Percentiles rank a stretch among this genome's conserved stretches.
Evolutionary conservation across 352 stramenopile genomes (phyloP).

Genomic region (Phytophthora megakarya): DNA sequence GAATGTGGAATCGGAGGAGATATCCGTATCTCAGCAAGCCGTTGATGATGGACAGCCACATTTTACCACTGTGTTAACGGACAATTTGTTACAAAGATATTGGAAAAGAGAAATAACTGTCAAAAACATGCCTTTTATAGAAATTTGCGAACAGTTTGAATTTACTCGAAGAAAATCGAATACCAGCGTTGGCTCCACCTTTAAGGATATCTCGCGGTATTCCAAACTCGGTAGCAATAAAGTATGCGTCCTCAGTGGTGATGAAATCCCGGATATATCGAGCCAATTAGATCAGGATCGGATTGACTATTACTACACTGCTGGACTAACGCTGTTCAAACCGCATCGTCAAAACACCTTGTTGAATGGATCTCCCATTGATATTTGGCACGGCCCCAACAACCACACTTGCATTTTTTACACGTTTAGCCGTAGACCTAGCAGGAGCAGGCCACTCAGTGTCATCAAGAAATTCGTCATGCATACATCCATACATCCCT

Average conservation of each 20-base stretch:
- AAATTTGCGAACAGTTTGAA: slow-evolving; percentile 20
- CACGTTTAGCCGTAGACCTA: too few relatives aligned
- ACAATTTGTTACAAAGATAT: slow-evolving; percentile 13
- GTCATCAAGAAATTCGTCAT: too few relatives aligned
- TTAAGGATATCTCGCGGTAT: too few relatives aligned
- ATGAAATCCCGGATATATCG: slow-evolving; percentile 15
- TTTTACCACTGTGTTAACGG: not conserved
- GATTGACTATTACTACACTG: slow-evolving; percentile 16
- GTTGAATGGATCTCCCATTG: too few relatives aligned
- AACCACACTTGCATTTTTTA: too few relatives aligned
- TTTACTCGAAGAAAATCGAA: not conserved
- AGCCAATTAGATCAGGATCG: not conserved
- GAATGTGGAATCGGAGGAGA: not conserved
- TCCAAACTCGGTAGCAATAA: too few relatives aligned
- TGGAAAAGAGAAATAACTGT: slow-evolving; percentile 1
- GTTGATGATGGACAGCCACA: too few relatives aligned
- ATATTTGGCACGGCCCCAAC: too few relatives aligned
- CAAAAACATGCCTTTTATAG: slow-evolving; percentile 7
- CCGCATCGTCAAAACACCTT: slow-evolving; percentile 11
- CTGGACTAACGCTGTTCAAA: slow-evolving; percentile 17
- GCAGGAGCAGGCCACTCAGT: too few relatives aligned
- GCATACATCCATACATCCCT: too few relatives aligned
- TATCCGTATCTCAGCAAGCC: slow-evolving; percentile 1
- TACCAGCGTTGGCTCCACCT: not conserved
- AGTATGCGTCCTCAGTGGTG: slow-evolving; percentile 11